Conservation (phyloP, 2,329 filamentous ascomycete genomes). For the Helotiales sp. region DNA sequence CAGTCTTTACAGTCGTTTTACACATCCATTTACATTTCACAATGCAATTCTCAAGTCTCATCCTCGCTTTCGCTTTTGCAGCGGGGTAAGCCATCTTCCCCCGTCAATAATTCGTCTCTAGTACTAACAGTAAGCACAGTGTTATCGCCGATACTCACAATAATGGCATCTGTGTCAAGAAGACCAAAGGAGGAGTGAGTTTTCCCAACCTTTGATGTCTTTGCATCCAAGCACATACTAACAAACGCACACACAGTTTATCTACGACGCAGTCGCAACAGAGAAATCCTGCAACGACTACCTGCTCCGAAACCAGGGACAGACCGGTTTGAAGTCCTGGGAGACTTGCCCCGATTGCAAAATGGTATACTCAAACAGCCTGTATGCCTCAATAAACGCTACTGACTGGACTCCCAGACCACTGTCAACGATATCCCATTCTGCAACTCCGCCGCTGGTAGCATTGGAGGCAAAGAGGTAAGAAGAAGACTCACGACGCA, state of each 20-base stretch:
- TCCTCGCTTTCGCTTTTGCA: slow-evolving; percentile 14
- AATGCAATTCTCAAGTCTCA: slow-evolving; percentile 26
- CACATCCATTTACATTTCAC: slow-evolving; percentile 12
- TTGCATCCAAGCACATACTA: neutral
- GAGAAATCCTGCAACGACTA: slow-evolving; percentile 25
- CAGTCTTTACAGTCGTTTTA: neutral
- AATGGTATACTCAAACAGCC: slow-evolving; percentile 12
- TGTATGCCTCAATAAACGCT: neutral
- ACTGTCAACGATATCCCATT: slow-evolving; percentile 10
- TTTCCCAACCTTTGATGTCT: neutral
- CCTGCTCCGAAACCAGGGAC: slow-evolving; percentile 22
- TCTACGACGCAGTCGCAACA: slow-evolving; percentile 29
- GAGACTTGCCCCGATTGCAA: slow-evolving; percentile 30
- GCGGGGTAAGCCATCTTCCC: slow-evolving; percentile 7
- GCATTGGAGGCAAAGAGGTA: slow-evolving; percentile 28
- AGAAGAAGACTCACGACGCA: neutral
- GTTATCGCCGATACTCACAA: slow-evolving; percentile 36
- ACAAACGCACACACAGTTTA: slow-evolving; percentile 10
- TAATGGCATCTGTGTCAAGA: slow-evolving; percentile 26
- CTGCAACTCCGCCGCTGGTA: slow-evolving; percentile 20
- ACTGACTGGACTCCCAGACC: neutral
- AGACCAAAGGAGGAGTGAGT: slow-evolving; percentile 15
- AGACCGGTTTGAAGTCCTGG: slow-evolving; percentile 16
- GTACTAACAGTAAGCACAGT: neutral
- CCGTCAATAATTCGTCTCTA: neutral